Percentiles rank a stretch among this genome's conserved stretches.
Evolutionary conservation across 805 yeast species (phyloP).

Genomic region (Candida xyloterini): DNA sequence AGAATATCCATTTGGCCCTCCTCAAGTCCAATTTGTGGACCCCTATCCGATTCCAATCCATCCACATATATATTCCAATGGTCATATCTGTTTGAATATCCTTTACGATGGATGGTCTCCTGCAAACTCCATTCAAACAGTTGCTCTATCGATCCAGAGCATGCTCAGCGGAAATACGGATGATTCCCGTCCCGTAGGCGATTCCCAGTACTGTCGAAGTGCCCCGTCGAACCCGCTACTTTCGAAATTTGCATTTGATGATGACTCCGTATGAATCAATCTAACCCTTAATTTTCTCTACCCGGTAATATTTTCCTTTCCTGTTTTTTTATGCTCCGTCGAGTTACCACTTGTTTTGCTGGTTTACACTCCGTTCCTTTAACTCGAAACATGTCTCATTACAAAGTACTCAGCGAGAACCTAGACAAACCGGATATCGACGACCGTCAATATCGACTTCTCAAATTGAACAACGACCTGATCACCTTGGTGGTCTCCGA

Average conservation of each 20-base stretch:
- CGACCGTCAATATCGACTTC: conserved; percentile 69
- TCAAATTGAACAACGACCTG: conserved; percentile 56
- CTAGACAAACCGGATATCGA: conserved; percentile 53
- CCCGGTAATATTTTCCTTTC: conserved; percentile 6
- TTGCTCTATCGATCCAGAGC: conserved; percentile 59
- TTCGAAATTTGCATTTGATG: conserved; percentile 54
- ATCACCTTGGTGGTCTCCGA: conserved; percentile 65
- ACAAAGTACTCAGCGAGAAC: conserved; percentile 12
- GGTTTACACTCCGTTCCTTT: neutral
- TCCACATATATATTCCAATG: conserved; percentile 74
- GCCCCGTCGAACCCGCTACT: conserved; percentile 61
- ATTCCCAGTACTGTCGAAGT: conserved; percentile 42
- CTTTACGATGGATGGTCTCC: conserved; percentile 70
- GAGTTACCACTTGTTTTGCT: conserved; percentile 3
- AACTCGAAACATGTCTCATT: conserved; percentile 7
- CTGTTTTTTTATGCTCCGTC: conserved; percentile 7
- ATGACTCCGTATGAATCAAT: conserved; percentile 40
- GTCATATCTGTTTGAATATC: conserved; percentile 72
- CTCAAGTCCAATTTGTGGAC: conserved; percentile 52
- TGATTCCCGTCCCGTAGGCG: conserved; percentile 56
- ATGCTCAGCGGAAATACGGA: conserved; percentile 52
- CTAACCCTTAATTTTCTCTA: conserved; percentile 1
- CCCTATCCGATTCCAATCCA: conserved; percentile 53
- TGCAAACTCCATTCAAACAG: conserved; percentile 48
- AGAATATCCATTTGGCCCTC: conserved; percentile 57